Evolutionary conservation across 2,329 filamentous ascomycete species (phyloP).

Genomic region (Daldinia eschscholtzii): DNA sequence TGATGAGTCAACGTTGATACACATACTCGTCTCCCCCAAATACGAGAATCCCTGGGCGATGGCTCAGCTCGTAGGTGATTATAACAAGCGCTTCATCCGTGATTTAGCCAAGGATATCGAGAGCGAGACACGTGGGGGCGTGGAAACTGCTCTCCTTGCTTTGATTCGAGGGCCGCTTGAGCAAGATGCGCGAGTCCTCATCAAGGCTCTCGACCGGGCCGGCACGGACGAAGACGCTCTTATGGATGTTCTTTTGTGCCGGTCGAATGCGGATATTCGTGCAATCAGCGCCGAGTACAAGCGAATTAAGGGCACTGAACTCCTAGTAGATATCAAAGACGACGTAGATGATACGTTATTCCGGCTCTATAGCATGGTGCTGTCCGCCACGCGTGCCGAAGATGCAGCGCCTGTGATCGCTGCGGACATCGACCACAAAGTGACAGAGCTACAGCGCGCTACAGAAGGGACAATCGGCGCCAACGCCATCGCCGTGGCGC

Average conservation of each 20-base stretch:
- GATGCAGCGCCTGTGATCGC: conserved; percentile 46
- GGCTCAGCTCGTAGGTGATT: conserved; percentile 51
- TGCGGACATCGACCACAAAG: conserved; percentile 53
- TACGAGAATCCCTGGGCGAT: conserved; percentile 54
- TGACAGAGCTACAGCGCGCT: conserved; percentile 51
- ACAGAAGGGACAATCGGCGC: conserved; percentile 52
- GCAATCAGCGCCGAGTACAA: conserved; percentile 53
- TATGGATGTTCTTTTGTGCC: conserved; percentile 54
- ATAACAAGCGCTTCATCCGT: conserved; percentile 53
- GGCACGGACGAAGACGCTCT: conserved; percentile 54
- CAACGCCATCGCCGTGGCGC: conserved; percentile 51
- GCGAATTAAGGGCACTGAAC: conserved; percentile 48
- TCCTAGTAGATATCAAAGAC: conserved; percentile 51
- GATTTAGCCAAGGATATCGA: conserved; percentile 53
- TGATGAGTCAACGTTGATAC: conserved; percentile 51
- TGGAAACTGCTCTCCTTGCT: conserved; percentile 51
- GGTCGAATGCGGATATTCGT: conserved; percentile 54
- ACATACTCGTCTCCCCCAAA: conserved; percentile 50
- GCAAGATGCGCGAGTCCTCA: conserved; percentile 51
- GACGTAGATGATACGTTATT: conserved; percentile 52
- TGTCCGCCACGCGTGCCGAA: conserved; percentile 50
- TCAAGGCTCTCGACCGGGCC: conserved; percentile 50
- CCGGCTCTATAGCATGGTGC: conserved; percentile 54
- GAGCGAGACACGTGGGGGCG: conserved; percentile 51
- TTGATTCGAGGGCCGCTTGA: conserved; percentile 52